phyloP scores from a whole-genome alignment of 2,329 filamentous ascomycete species.

The Fusarium hostae region DNA sequence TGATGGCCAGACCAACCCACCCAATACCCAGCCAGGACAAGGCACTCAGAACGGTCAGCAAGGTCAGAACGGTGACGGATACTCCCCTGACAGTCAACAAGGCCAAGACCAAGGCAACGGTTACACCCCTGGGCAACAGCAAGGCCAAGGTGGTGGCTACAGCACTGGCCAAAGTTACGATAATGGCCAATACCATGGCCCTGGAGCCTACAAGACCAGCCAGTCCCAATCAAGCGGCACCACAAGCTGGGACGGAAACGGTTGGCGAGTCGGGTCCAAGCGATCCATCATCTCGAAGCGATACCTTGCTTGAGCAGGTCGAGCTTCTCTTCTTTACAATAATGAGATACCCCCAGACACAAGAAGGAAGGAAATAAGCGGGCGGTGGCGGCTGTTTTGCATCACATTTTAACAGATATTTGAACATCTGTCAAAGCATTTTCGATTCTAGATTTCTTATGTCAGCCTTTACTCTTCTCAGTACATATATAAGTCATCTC shows the following conservation, averaged over 20 bases:
- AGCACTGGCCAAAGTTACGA: constrained; percentile 9
- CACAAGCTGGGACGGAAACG: constrained; percentile 17
- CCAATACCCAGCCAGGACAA: not conserved
- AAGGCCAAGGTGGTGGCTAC: not conserved
- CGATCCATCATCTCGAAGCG: constrained; percentile 27
- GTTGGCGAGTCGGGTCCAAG: constrained; percentile 23
- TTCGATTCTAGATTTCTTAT: constrained; percentile 21
- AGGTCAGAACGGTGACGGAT: not conserved
- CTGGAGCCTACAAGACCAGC: constrained; percentile 11
- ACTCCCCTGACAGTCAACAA: not conserved
- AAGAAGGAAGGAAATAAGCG: not conserved
- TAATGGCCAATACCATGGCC: constrained; percentile 21
- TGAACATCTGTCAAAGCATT: constrained; percentile 9
- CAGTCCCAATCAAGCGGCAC: constrained; percentile 3
- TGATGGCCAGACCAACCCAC: not conserved
- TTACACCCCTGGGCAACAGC: not conserved
- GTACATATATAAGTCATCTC: constrained; percentile 32
- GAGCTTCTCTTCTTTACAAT: not conserved
- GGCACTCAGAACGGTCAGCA: not conserved
- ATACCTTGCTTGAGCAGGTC: constrained; percentile 32
- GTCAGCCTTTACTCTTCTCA: constrained; percentile 30
- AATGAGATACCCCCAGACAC: constrained; percentile 22
- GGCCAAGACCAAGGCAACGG: not conserved
- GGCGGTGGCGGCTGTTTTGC: constrained; percentile 21
- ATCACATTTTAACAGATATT: constrained; percentile 9